These are phyloP conservation scores for Aureobasidium sp. DNA, from an alignment of 2,329 filamentous ascomycete genomes.

Conservation along the genomic window DNA sequence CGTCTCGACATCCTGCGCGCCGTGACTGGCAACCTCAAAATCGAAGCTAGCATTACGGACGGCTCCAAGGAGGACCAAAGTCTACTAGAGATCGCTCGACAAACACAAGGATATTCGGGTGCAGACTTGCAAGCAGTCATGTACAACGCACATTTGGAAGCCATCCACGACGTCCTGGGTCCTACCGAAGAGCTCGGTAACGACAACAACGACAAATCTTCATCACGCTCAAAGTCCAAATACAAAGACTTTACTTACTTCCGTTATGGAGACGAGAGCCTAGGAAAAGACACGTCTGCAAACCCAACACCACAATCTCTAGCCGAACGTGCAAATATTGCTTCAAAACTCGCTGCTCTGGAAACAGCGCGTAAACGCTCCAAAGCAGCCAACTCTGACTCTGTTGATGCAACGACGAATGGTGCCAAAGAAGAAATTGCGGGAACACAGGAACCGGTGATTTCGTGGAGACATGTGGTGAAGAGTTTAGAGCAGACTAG, in stretches of 20 bases:
- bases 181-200: constrained; percentile 42
- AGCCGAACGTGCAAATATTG: constrained; percentile 82
- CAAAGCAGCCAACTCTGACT: constrained; percentile 36
- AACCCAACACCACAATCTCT: constrained; percentile 61
- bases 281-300: constrained; percentile 36
- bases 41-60: constrained; percentile 71
- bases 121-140: constrained; percentile 95
- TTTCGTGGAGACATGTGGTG: constrained; percentile 85
- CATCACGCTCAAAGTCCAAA: constrained; percentile 23
- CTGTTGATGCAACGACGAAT: neutral
- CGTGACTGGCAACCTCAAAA: constrained; percentile 81
- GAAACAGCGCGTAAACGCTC: constrained; percentile 74
- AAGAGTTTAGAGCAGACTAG: constrained; percentile 81
- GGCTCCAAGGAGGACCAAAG: constrained; percentile 30
- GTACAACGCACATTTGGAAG: constrained; percentile 97
- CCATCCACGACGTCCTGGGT: constrained; percentile 90
- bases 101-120: constrained; percentile 92
- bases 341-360: constrained; percentile 84
- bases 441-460: constrained; percentile 74
- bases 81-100: constrained; percentile 77
- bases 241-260: constrained; percentile 79
- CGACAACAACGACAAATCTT: constrained; percentile 32
- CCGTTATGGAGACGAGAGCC: constrained; percentile 70
- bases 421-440: constrained; percentile 28
- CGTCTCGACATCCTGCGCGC: constrained; percentile 89